Evolutionary conservation across 805 yeast species (phyloP), one percentile per base, ranked within the genome.

Genomic region (Monosporozyma aerobia): DNA sequence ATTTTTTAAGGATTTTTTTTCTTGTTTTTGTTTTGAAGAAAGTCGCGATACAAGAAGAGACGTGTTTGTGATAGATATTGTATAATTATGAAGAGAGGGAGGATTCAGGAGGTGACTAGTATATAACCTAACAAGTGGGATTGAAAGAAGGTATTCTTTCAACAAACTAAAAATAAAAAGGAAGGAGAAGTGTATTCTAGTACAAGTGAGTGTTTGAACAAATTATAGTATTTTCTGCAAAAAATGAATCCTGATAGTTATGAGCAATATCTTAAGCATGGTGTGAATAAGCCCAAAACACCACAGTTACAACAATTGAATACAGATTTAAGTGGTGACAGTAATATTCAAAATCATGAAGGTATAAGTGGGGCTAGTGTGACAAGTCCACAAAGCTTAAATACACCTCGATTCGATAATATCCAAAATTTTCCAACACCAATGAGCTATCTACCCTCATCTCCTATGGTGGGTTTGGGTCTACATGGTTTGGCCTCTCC

Each of bases 371-470:
- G n/a, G 9, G 5, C 39, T 33, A 16, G 22, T 7, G 16, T 47
- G 8, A 33, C 32, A 13, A 47, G 43, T 22, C 51, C 45, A 9
- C 47, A 49, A 13, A 9, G 13, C 10, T 9, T 40, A 10, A 14
- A 39, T 16, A 14, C 37, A 10, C 44, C 45, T 7, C 37, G 27
- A 7, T 65, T 63, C 50, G 63, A 57, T 3, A 53, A 57, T 37
- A 56, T 64, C 29, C 58, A 62, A 3, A 53, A 57, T 19, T 50
- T 67, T 35, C 71, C 71, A 1, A 67, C 71, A 1, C 71, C 71
- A 37, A 60, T 65, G 63, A 53, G 59, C 2, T 65, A 63, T 46
- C 51, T 51, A 8, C 44, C 48, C 7, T 35, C 51, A 8, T 37
- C 58, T 14, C 32, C 54, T 5, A 50, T 23, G 37, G 29, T 19